Evolutionary conservation across 164 flowering plant genomes (phyloP).

Genomic region (Paratinospora sagittata): DNA sequence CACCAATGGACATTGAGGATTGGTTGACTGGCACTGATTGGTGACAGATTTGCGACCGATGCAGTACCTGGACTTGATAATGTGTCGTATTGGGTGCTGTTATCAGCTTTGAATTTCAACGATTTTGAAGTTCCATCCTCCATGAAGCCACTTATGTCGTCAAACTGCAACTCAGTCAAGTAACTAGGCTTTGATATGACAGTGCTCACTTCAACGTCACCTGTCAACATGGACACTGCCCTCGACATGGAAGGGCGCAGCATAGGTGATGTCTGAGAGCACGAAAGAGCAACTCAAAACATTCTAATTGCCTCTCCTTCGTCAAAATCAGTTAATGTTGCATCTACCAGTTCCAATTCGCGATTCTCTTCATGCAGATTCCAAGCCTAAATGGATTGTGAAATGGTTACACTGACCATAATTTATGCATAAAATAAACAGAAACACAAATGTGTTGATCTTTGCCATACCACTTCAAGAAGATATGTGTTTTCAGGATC

Average conservation of each 20-base stretch:
- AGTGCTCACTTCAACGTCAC: no score
- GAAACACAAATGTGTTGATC: not conserved
- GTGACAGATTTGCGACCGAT: not conserved
- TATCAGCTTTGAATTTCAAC: constrained; percentile 15
- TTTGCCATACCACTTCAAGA: constrained; percentile 30
- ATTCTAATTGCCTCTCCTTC: constrained; percentile 31
- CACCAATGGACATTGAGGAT: constrained; percentile 13
- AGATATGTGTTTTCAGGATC: constrained; percentile 26
- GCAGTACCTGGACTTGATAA: constrained; percentile 7
- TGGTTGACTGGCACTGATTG: not conserved
- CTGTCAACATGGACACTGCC: constrained; percentile 41
- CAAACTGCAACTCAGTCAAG: no score
- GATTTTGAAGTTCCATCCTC: no score
- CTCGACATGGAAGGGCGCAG: constrained; percentile 38
- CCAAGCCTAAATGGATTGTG: constrained; percentile 39
- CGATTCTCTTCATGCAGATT: constrained; percentile 31
- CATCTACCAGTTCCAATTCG: constrained; percentile 35
- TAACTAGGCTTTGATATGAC: no score
- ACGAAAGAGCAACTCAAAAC: constrained; percentile 39
- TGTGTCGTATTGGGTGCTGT: not conserved
- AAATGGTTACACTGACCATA: not conserved
- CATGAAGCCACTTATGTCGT: no score
- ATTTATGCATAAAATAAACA: no score
- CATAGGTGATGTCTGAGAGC: constrained; percentile 44
- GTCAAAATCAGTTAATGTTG: constrained; percentile 20